Evolutionary conservation across 129 eudicot species (phyloP).

Genomic region (Oenanthe sinensis): DNA sequence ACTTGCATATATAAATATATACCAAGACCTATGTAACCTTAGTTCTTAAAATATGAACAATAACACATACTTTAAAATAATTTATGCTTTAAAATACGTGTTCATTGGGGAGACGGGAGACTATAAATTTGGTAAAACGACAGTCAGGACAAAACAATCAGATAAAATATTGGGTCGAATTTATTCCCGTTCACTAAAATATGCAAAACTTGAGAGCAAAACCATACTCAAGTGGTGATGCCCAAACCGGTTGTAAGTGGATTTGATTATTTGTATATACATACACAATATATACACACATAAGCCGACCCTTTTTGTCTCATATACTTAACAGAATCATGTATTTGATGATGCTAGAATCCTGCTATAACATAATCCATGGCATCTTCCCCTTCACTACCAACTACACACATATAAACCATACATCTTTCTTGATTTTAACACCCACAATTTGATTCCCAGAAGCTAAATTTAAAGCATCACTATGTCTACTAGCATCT

Average conservation of each 20-base stretch:
- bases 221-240: not conserved
- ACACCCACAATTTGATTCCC: not conserved
- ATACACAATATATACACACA: not conserved
- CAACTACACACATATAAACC: not conserved
- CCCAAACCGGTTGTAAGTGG: not conserved
- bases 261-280: not conserved
- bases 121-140: too few species aligned
- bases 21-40: not conserved
- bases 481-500: conserved; percentile 11
- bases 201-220: not conserved
- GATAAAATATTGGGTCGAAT: not conserved
- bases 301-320: not conserved
- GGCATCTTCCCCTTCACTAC: not conserved
- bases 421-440: too few species aligned
- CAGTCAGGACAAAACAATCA: not conserved
- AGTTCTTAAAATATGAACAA: too few species aligned
- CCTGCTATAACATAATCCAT: not conserved
- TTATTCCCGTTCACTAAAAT: not conserved
- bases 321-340: not conserved
- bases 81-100: too few species aligned
- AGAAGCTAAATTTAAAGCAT: conserved; percentile 2
- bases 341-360: not conserved
- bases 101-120: too few species aligned
- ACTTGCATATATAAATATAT: too few species aligned
- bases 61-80: too few species aligned